A percentile compares a stretch with the other conserved stretches of the same genome.
Conservation (phyloP, 495 filamentous ascomycete species). For the Lindgomyces ingoldianus region DNA sequence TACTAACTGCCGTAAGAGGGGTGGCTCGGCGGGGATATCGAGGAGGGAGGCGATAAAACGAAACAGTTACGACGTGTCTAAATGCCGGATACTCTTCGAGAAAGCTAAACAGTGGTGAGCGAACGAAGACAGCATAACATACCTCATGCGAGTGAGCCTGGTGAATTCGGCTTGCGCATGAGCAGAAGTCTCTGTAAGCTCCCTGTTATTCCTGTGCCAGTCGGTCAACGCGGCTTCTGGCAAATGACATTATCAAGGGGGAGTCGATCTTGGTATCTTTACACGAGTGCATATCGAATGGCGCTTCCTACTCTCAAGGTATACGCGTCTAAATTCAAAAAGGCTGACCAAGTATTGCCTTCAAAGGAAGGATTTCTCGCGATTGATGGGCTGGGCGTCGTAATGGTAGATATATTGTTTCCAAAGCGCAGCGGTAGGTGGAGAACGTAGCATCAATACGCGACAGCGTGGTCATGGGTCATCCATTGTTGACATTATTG, state of each 20-base stretch:
- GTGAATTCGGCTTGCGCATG: not conserved
- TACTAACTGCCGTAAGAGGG: no score
- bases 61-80: no score
- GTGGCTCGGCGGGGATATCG: no score
- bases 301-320: slow-evolving; percentile 7
- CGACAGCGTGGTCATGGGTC: slow-evolving; percentile 10
- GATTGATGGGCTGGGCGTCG: not conserved
- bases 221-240: no score
- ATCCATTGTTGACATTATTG: not conserved
- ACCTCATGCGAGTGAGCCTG: not conserved
- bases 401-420: not conserved
- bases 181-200: not conserved
- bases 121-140: not conserved
- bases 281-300: not conserved
- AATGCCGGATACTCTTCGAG: not conserved
- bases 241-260: no score
- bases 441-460: not conserved
- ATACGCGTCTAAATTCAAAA: not conserved
- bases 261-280: not conserved
- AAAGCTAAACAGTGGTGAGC: not conserved
- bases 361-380: not conserved
- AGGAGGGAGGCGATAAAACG: no score
- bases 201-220: no score
- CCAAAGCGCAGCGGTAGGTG: not conserved
- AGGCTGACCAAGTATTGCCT: no score